phyloP scores from a whole-genome alignment of 2,329 filamentous ascomycete genomes.

The Aspergillus fijiensis region DNA sequence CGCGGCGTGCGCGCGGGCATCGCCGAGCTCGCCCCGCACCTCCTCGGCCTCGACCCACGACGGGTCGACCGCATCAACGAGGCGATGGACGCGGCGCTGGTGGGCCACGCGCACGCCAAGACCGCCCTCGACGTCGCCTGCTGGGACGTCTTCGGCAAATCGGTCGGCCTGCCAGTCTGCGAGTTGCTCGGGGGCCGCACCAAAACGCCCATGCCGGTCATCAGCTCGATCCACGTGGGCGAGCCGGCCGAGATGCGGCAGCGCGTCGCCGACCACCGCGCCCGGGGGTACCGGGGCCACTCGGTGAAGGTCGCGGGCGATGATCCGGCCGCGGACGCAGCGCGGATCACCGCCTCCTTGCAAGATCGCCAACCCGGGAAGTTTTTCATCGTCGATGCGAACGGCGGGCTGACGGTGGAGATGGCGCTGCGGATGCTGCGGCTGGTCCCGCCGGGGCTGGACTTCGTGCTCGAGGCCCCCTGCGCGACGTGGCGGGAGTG shows the following conservation, averaged over 20 bases:
- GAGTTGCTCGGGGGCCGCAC: constrained; percentile 28
- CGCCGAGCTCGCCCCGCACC: constrained; percentile 24
- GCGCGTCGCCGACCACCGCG: no score
- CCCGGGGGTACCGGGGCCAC: no score
- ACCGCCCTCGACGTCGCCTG: constrained; percentile 22
- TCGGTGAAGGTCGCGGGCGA: no score
- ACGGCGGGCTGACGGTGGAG: constrained; percentile 23
- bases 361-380: constrained; percentile 16
- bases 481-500: constrained; percentile 25
- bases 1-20: constrained; percentile 26
- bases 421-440: constrained; percentile 22
- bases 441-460: constrained; percentile 22
- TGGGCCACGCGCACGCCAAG: constrained; percentile 26
- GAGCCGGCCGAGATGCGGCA: no score
- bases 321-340: no score
- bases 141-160: constrained; percentile 28
- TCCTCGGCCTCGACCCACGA: constrained; percentile 27
- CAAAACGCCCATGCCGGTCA: constrained; percentile 11
- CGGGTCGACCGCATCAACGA: constrained; percentile 30
- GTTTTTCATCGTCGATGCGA: constrained; percentile 24
- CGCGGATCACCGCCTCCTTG: constrained; percentile 6
- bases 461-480: constrained; percentile 27
- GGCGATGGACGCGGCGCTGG: constrained; percentile 25
- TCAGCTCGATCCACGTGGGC: constrained; percentile 11
- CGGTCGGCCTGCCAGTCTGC: constrained; percentile 24